Conservation (phyloP, 352 stramenopile species). For the Phytophthora niederhauseri region DNA sequence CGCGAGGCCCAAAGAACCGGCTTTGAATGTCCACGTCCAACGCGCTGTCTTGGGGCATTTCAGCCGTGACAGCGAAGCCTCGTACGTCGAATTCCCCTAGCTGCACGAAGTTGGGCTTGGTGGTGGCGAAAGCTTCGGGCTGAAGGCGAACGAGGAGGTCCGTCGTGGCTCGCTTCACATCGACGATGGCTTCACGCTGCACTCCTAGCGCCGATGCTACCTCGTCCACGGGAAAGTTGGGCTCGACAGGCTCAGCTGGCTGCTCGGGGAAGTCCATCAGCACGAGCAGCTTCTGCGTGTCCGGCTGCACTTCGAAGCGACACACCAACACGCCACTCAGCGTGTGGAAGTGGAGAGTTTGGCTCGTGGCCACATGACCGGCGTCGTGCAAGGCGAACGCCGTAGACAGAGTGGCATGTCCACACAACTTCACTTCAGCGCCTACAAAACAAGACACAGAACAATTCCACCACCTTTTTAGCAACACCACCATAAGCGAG, state of each 20-base stretch:
- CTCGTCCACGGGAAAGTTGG: slow-evolving; percentile 12
- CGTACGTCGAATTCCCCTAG: slow-evolving; percentile 23
- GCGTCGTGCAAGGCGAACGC: slow-evolving; percentile 80
- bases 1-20: slow-evolving; percentile 90
- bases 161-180: slow-evolving; percentile 28
- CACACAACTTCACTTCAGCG: slow-evolving; percentile 90
- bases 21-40: slow-evolving; percentile 55
- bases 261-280: slow-evolving; percentile 67
- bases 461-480: neutral
- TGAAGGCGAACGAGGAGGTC: slow-evolving; percentile 40
- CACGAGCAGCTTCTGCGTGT: slow-evolving; percentile 44
- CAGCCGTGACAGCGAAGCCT: slow-evolving; percentile 22
- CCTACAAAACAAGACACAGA: slow-evolving; percentile 12
- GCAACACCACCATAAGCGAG: neutral
- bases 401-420: slow-evolving; percentile 91
- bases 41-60: slow-evolving; percentile 19
- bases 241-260: slow-evolving; percentile 9
- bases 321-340: slow-evolving; percentile 57
- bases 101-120: slow-evolving; percentile 32
- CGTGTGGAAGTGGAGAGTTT: slow-evolving; percentile 78
- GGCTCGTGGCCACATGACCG: slow-evolving; percentile 34
- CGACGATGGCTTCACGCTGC: slow-evolving; percentile 18
- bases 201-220: slow-evolving; percentile 27
- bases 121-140: slow-evolving; percentile 19
- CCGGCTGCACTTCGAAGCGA: slow-evolving; percentile 24